Evolutionary conservation across 192 early-diverging fungal genomes (phyloP), one percentile per base, ranked within the genome.

Genomic region (Coemansia sp.): DNA sequence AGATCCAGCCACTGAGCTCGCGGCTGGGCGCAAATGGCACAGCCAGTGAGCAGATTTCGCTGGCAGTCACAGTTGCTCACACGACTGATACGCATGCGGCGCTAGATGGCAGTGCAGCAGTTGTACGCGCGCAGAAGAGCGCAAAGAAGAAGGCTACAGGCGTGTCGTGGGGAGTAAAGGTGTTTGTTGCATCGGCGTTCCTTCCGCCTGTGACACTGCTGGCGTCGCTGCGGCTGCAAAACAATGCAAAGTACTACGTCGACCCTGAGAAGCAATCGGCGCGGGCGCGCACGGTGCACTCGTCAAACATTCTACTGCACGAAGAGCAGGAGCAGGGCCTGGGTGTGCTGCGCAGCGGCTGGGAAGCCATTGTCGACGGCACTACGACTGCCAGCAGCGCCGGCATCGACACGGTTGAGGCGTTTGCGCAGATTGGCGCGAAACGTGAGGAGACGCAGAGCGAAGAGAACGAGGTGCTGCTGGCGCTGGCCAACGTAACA

Each of bases 261-360:
- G 79, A 76, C 43, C 79, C 73, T n/a, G 73, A 55, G n/a, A 64
- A 67, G 52, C 79, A 76, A 61, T 22, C 64, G 38, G 11, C 62
- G 35, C 62, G 67, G n/a, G 39, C 56, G 35, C 62, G 50, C 11
- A 50, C 27, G 2, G 67, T 81, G 7, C 79, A 81, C 62, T 75
- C 79, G 14, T 75, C 79, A 25, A 81, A 81, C 64, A 73, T 81
- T 10, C 67, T 81, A 60, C 69, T 81, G 12, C 73, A 69, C 55
- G 79, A 81, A 43, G 79, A 81, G 57, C 79, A 76, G 41, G 79
- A 75, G 64, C 79, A 81, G 14, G 79, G 79, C 12, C 79, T 81
- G 0, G 73, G 73, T 5, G 73, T 81, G 52, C 61, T 81, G 37
- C 79, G 79, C 58, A 81, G 79, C 43, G 79, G 79, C 19, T 81